These are phyloP conservation scores for Mycena chlorophos DNA, from an alignment of 768 basidiomycete species.

Conservation along the genomic window DNA sequence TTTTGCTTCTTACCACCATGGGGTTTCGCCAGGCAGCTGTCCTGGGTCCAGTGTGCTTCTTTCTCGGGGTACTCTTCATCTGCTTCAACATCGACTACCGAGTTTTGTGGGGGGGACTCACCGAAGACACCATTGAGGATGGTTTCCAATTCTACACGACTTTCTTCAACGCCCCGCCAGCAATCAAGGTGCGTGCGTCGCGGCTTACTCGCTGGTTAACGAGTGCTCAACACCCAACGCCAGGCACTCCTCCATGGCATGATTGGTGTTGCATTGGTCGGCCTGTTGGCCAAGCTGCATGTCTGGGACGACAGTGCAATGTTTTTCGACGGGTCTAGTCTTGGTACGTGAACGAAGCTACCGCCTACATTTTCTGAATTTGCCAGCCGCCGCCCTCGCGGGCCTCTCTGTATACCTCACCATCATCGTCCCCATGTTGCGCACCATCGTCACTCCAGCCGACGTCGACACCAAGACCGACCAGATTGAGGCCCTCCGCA, in stretches of 20 bases:
- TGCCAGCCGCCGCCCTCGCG: constrained; percentile 71
- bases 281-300: constrained; percentile 76
- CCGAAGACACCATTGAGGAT: constrained; percentile 65
- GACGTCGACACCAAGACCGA: constrained; percentile 60
- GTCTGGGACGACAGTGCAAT: constrained; percentile 91
- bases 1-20: constrained; percentile 46
- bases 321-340: constrained; percentile 89
- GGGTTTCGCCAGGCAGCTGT: constrained; percentile 90
- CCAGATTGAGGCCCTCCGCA: constrained; percentile 73
- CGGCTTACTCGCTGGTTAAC: neutral
- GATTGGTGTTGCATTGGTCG: constrained; percentile 73
- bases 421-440: constrained; percentile 76
- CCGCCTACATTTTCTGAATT: constrained; percentile 10
- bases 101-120: constrained; percentile 69
- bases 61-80: constrained; percentile 83
- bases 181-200: constrained; percentile 84
- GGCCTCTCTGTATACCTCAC: constrained; percentile 77
- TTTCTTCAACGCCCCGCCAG: constrained; percentile 90
- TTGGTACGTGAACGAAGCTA: constrained; percentile 55
- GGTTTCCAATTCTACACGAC: constrained; percentile 90
- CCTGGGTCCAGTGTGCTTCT: constrained; percentile 84
- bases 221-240: constrained; percentile 4
- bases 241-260: constrained; percentile 88
- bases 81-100: constrained; percentile 88
- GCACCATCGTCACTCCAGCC: constrained; percentile 68